Evolutionary conservation across 1,284 basidiomycete species (phyloP).

Genomic region (Mycena sp.): DNA sequence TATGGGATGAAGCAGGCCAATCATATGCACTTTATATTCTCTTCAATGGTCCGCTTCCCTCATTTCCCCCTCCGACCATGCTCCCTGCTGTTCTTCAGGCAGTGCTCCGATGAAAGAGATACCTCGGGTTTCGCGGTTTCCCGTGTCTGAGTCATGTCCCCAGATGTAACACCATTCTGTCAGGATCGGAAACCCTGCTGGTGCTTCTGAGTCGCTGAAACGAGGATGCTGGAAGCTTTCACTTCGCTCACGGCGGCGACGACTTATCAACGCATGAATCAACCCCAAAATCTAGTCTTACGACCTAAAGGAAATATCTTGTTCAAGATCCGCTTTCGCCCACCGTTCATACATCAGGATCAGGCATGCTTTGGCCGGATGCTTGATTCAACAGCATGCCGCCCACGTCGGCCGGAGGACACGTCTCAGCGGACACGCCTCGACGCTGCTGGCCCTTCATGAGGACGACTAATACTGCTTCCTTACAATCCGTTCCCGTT

Average conservation of each 20-base stretch:
- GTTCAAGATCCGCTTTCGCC: background rate
- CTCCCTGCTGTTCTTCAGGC: background rate
- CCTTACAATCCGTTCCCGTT: too few species aligned
- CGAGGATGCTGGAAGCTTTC: background rate
- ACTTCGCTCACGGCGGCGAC: background rate
- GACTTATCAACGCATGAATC: background rate
- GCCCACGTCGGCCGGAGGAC: constrained; percentile 18
- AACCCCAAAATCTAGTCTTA: background rate
- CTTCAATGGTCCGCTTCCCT: too few species aligned
- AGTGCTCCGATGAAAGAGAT: background rate
- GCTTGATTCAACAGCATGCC: constrained; percentile 8
- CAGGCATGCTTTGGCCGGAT: constrained; percentile 12
- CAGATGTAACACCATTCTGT: background rate
- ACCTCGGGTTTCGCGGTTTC: background rate
- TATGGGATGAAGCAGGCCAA: background rate
- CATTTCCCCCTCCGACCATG: background rate
- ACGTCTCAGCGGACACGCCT: too few species aligned
- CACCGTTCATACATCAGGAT: background rate
- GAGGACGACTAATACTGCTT: too few species aligned
- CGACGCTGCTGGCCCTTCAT: too few species aligned
- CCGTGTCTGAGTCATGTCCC: background rate
- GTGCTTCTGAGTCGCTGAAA: background rate
- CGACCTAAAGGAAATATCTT: constrained; percentile 14
- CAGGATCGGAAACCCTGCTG: background rate
- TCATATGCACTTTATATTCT: background rate